A percentile compares a stretch with the other conserved stretches of the same genome.
phyloP scores from a whole-genome alignment of 352 stramenopile species.

The Globisporangium irregulare region DNA sequence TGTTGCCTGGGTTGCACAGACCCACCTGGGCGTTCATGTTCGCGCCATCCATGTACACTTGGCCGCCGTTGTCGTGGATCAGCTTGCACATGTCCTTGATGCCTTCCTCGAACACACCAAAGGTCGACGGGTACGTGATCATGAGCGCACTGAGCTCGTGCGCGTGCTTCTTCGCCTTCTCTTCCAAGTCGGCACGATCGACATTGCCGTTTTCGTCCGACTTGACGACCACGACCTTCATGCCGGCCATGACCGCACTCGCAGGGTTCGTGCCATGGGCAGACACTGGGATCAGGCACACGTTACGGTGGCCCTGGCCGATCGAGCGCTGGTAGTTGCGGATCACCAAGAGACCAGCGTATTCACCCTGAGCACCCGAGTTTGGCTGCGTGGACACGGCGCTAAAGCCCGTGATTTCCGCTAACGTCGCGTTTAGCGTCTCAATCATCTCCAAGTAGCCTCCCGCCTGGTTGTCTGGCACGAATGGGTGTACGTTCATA shows the following conservation, averaged over 20 bases:
- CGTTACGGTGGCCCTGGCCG: conserved; percentile 93
- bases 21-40: conserved; percentile 99
- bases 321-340: conserved; percentile 93
- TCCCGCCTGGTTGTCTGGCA: conserved; percentile 90
- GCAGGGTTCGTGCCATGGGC: conserved; percentile 98
- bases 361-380: conserved; percentile 97
- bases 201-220: conserved; percentile 96
- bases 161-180: conserved; percentile 95
- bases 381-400: conserved; percentile 98
- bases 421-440: conserved; percentile 94
- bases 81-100: conserved; percentile 96
- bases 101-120: conserved; percentile 98
- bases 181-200: conserved; percentile 93
- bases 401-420: conserved; percentile 98
- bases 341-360: conserved; percentile 96
- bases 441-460: conserved; percentile 98
- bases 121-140: conserved; percentile 99
- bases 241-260: conserved; percentile 97
- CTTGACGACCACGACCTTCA: conserved; percentile 97
- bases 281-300: conserved; percentile 98
- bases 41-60: conserved; percentile 99
- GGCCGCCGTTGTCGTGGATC: conserved; percentile 95
- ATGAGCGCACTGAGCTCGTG: conserved; percentile 97
- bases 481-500: conserved; percentile 98
- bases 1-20: conserved; percentile 94